Evolutionary conservation across 2,329 filamentous ascomycete genomes (phyloP), one percentile per base, ranked within the genome.

Genomic region (Ophiosphaerella herpotricha): DNA sequence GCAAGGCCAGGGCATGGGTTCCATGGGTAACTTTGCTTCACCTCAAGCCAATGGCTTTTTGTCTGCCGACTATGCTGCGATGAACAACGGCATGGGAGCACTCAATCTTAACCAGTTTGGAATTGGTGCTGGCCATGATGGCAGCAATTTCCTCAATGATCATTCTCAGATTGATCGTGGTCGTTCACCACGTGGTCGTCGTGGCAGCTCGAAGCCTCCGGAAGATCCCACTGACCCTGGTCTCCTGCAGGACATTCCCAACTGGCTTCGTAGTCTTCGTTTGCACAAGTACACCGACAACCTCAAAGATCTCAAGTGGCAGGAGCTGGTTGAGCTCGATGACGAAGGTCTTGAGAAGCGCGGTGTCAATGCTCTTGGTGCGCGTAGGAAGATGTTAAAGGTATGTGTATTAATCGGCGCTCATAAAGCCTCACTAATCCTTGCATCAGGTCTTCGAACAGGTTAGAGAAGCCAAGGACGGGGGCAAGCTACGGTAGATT

Each of bases 271-370:
- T 71, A 97, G 91, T 73, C 82, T 97, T 70, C 86, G 94, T 53
- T 81, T 99, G 66, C 94, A 99, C 81, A 99, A 99, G 80, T 99
- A 99, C 76, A 99, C 94, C 8, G 94, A 99, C 63, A 95, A 97
- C 64, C 78, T 99, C 57, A 99, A 97, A 77, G 93, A 97, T 68
- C 85, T 97, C 80, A 91, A 94, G 67, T 99, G 94, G 94, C 89
- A 88, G 24, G 94, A 99, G 46, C 77, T 99, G 63, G 80, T 99
- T 52, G 89, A 94, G 74, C 79, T 99, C 62, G 91, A 97, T 66
- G 94, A 99, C 63, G 92, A 92, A 70, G 92, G 90, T 41, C 80
- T 99, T 57, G 93, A 97, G 76, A 89, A 91, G 23, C 88, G 91
- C 44, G 94, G 94, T 42, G 94, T 99, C 29, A 97, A 96, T 73